Evolutionary conservation across 108 stramenopile genomes (phyloP).

Genomic region (Nitzschia palea): DNA sequence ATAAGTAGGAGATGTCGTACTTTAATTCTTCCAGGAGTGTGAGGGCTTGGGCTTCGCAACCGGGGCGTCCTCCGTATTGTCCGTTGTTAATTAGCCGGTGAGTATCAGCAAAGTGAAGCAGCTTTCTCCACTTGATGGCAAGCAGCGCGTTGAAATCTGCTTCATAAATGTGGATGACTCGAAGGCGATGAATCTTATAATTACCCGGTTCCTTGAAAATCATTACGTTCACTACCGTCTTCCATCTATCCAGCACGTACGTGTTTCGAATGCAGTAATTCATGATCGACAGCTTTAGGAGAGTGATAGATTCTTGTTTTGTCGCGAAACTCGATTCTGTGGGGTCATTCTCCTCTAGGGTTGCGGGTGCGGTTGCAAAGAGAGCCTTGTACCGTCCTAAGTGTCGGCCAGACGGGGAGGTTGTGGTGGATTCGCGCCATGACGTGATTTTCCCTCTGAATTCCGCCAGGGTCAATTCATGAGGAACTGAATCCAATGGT

Average conservation of each 20-base stretch:
- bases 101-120: not conserved
- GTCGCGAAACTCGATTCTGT: not conserved
- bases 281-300: not conserved
- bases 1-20: not conserved
- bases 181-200: slow-evolving; percentile 8
- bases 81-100: not conserved
- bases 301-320: not conserved
- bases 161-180: slow-evolving; percentile 16
- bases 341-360: not conserved
- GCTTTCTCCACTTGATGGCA: not conserved
- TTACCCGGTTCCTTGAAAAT: not conserved
- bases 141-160: slow-evolving; percentile 4
- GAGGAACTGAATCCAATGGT: not conserved
- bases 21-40: slow-evolving; percentile 2
- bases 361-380: not conserved
- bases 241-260: slow-evolving; percentile 6
- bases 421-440: not conserved
- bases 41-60: no score
- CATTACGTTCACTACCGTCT: not conserved
- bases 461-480: not conserved
- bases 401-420: not conserved
- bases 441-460: not conserved
- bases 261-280: not conserved
- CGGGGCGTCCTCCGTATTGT: slow-evolving; percentile 8
- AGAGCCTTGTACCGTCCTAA: not conserved